Evolutionary conservation across 2,329 filamentous ascomycete genomes (phyloP).

Genomic region (Beauveria medogensis): DNA sequence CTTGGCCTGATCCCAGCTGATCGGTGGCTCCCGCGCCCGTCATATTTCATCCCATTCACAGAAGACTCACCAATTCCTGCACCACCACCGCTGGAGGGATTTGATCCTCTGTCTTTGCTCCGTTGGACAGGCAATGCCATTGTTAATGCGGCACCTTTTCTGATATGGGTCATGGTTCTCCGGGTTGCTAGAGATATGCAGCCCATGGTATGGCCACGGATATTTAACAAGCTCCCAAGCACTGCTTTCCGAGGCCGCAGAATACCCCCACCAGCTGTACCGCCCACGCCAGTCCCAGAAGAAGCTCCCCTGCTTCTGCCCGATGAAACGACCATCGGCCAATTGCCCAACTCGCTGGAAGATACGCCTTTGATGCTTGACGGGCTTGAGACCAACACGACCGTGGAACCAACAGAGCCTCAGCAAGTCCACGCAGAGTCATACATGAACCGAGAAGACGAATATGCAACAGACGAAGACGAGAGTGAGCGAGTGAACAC

Average conservation of each 20-base stretch:
- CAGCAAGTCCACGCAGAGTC: neutral
- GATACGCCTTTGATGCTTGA: conserved; percentile 11
- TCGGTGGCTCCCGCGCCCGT: conserved; percentile 34
- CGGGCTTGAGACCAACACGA: conserved; percentile 20
- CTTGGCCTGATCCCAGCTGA: conserved; percentile 37
- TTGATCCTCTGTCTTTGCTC: conserved; percentile 30
- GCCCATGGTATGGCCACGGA: conserved; percentile 28
- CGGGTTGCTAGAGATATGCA: conserved; percentile 29
- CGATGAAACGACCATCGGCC: conserved; percentile 14
- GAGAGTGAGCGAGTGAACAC: conserved; percentile 47
- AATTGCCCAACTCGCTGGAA: conserved; percentile 13
- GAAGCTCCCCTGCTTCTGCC: conserved; percentile 12
- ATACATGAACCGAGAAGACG: conserved; percentile 33
- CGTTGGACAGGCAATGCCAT: conserved; percentile 35
- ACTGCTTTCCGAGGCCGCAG: conserved; percentile 24
- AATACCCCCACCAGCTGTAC: conserved; percentile 15
- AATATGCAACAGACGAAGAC: conserved; percentile 49
- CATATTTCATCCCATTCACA: conserved; percentile 49
- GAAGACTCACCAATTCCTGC: conserved; percentile 40
- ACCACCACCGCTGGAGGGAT: conserved; percentile 33
- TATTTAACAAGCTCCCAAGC: conserved; percentile 33
- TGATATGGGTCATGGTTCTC: conserved; percentile 37
- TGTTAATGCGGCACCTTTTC: conserved; percentile 38
- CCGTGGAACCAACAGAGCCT: conserved; percentile 13
- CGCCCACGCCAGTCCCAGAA: conserved; percentile 15